Evolutionary conservation across 306 rosid species (phyloP).

Genomic region (Trifolium repens): DNA sequence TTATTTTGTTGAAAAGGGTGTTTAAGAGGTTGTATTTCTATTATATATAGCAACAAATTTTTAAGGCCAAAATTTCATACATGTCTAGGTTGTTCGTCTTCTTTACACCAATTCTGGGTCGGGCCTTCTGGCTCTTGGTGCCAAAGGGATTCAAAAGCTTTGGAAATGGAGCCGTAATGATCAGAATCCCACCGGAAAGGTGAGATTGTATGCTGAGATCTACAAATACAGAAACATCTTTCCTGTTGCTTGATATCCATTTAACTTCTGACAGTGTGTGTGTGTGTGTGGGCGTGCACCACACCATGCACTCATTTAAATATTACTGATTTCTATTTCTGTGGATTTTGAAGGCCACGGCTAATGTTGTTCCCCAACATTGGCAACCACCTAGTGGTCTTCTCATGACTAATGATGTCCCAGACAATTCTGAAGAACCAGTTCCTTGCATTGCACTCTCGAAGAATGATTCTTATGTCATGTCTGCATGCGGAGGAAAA

Average conservation of each 20-base stretch:
- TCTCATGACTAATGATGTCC: constrained; percentile 41
- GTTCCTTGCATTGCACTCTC: constrained; percentile 71
- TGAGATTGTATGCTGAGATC: constrained; percentile 15
- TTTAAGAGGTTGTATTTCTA: constrained; percentile 5
- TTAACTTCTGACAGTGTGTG: background rate
- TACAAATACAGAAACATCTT: constrained; percentile 23
- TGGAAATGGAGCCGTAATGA: constrained; percentile 81
- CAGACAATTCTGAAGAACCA: constrained; percentile 44
- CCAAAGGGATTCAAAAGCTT: constrained; percentile 70
- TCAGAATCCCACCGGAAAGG: constrained; percentile 59
- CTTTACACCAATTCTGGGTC: constrained; percentile 69
- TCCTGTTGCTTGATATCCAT: constrained; percentile 22
- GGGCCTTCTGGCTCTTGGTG: constrained; percentile 76
- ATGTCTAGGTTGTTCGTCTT: constrained; percentile 67
- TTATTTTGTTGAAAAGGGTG: constrained; percentile 5
- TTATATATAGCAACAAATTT: background rate
- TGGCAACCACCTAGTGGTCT: constrained; percentile 39
- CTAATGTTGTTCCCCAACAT: constrained; percentile 43
- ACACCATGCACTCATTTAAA: background rate
- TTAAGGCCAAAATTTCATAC: constrained; percentile 21
- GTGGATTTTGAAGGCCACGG: constrained; percentile 58
- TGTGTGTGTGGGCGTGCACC: background rate
- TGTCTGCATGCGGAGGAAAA: constrained; percentile 71
- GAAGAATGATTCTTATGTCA: constrained; percentile 62
- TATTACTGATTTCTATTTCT: background rate